phyloP scores from a whole-genome alignment of 768 basidiomycete genomes.

The Scleroderma bovista region DNA sequence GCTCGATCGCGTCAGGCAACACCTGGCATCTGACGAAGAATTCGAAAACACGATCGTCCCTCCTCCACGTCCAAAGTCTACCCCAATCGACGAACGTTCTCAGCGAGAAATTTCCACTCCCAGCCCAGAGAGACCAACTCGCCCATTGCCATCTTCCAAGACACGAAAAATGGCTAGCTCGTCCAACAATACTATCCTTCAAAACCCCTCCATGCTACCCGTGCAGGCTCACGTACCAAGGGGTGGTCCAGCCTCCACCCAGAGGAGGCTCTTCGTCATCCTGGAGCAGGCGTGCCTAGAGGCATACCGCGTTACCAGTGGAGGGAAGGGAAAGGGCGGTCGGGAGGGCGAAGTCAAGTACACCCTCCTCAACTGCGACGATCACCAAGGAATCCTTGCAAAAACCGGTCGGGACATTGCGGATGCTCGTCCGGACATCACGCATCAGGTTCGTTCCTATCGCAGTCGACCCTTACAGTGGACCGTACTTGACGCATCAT shows the following conservation, averaged over 20 bases:
- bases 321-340: conserved; percentile 44
- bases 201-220: conserved; percentile 78
- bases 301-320: conserved; percentile 79
- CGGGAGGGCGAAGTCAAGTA: conserved; percentile 85
- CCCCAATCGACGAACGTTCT: conserved; percentile 58
- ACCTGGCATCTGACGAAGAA: conserved; percentile 10
- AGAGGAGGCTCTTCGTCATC: conserved; percentile 80
- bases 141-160: conserved; percentile 55
- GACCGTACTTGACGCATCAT: background rate
- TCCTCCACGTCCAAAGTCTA: conserved; percentile 70
- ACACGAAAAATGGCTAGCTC: conserved; percentile 47
- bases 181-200: conserved; percentile 40
- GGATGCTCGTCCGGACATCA: conserved; percentile 98
- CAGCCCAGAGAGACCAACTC: conserved; percentile 51
- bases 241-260: conserved; percentile 44
- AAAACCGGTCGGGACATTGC: conserved; percentile 98
- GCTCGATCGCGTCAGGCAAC: conserved; percentile 15
- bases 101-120: conserved; percentile 28
- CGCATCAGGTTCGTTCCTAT: conserved; percentile 76
- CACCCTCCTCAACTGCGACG: conserved; percentile 95
- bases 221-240: conserved; percentile 72
- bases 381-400: conserved; percentile 97
- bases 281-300: conserved; percentile 94
- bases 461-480: background rate
- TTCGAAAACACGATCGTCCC: conserved; percentile 33